Evolutionary conservation across 2,329 filamentous ascomycete genomes (phyloP), one percentile per base, ranked within the genome.

Genomic region (Pseudogymnoascus sp.): DNA sequence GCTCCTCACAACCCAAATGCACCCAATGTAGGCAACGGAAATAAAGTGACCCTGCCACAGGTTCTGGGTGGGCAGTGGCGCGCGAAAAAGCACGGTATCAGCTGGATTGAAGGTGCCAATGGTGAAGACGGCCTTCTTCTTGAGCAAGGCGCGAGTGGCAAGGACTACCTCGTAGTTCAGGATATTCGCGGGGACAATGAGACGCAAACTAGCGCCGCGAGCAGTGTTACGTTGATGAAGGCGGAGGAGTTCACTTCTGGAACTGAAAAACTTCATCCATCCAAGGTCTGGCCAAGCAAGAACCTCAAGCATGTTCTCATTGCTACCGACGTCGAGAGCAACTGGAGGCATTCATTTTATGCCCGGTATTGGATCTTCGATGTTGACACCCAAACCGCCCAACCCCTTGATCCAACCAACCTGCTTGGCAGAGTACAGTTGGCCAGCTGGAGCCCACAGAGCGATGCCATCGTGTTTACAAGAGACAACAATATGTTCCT

Each of bases 361-460:
- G 93, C 88, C 0, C 79, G 82, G 25, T 99, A 97, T 76, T 99
- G 89, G 85, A 86, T 99, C 63, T 89, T 97, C 66, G 89, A 99
- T 71, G 94, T 99, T 25, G 84, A 83, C 33, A 87, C 85, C 0
- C 92, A 97, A 72, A 81, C 76, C 0, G 89, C 82, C 1, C 82
- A 96, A 73, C 85, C 94, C 0, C 77, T 99, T 59, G 85, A 97
- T 66, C 88, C 90, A 0, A 77, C 77, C 2, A 79, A 89, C 57
- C 79, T 83, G 1, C 74, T 84, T 11, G 84, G 80, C 15, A 81
- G 84, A 53, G 80, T 97, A 22, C 92, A 97, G 74, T 80, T 96
- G 60, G 94, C 93, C 6, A 85, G 84, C 33, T 97, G 93, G 92
- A 95, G 90, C 61, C 94, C 94, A 0, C 82, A 84, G 59, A 92